Evolutionary conservation across 2,329 filamentous ascomycete species (phyloP), one percentile per base, ranked within the genome.

Genomic region (Hypoxylon sp.): DNA sequence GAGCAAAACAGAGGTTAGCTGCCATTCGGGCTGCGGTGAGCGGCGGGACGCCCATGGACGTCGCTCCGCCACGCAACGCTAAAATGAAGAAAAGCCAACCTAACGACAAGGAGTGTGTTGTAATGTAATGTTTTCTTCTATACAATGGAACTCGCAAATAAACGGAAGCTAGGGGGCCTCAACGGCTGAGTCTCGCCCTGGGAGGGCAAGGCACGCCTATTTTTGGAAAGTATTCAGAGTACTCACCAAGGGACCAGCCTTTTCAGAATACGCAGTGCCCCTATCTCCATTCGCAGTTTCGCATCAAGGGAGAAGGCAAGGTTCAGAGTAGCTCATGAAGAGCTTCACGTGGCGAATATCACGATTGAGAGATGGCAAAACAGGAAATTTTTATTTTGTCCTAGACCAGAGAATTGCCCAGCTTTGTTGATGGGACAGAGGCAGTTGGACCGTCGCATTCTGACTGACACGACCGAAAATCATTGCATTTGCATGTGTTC

Each of bases 11-110:
- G 74, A 88, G 96, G 24, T 84, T 99, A 55, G 89, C 91, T 18
- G 92, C 93, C 40, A 99, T 99, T 65, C 88, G 91, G 65, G 91
- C 92, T 7, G 95, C 96, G 9, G 91, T 94, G 28, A 87, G 83
- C 68, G 85, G 76, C 73, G 64, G 84, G 4, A 84, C 78, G 1
- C 83, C 85, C 0, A 87, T 87, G 84, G 85, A 87, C 7, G 84
- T 86, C 12, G 84, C 79, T 11, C 78, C 85, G n/a, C 79, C 84
- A 4, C 81, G 82, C 30, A 82, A 78, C 67, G 80, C 78, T 62
- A 88, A 87, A 73, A 80, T 84, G 68, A 81, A 79, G 74, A 87
- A 87, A 73, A 78, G 71, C 22, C 73, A 69, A 33, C 33, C 69
- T n/a, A 77, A 73, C 45, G 76, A 87, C 62, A 87, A 85, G 76